These are phyloP conservation scores for Mycena vitilis DNA, from an alignment of 768 basidiomycete species.

Conservation along the genomic window DNA sequence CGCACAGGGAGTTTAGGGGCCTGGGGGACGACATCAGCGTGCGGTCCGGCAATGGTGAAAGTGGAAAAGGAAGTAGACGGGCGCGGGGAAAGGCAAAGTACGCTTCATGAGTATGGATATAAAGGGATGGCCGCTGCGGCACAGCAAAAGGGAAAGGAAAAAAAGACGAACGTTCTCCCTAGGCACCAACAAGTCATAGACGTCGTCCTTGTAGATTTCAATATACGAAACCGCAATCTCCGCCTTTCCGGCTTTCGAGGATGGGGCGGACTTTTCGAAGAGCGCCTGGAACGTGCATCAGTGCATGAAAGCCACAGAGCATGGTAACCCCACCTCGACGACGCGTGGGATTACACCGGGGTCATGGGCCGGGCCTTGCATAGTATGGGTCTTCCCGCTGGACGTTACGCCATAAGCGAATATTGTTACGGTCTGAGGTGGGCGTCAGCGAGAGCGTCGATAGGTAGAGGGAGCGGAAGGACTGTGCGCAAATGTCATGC, in stretches of 20 bases:
- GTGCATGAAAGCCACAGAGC: background rate
- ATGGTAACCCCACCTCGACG: slow-evolving; percentile 63
- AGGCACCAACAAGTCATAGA: slow-evolving; percentile 85
- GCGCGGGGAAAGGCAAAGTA: no score
- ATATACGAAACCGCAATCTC: slow-evolving; percentile 74
- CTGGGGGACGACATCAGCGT: slow-evolving; percentile 36
- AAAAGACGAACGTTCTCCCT: slow-evolving; percentile 67
- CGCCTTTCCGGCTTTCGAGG: background rate
- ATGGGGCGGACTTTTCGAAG: slow-evolving; percentile 58
- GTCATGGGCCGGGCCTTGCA: slow-evolving; percentile 81
- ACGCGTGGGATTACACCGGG: slow-evolving; percentile 91
- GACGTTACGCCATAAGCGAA: slow-evolving; percentile 94
- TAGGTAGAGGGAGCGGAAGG: background rate
- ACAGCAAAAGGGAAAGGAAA: background rate
- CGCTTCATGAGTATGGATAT: no score
- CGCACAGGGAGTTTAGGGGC: slow-evolving; percentile 66
- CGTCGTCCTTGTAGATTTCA: slow-evolving; percentile 94
- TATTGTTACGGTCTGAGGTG: slow-evolving; percentile 78
- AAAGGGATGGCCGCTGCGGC: no score
- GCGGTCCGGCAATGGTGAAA: background rate
- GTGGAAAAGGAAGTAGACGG: background rate
- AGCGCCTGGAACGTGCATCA: slow-evolving; percentile 55
- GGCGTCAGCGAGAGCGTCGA: slow-evolving; percentile 1
- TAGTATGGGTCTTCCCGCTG: slow-evolving; percentile 92
- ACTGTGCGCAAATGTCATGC: background rate